Conservation (phyloP, 306 rosid genomes). For the Neltuma alba region DNA sequence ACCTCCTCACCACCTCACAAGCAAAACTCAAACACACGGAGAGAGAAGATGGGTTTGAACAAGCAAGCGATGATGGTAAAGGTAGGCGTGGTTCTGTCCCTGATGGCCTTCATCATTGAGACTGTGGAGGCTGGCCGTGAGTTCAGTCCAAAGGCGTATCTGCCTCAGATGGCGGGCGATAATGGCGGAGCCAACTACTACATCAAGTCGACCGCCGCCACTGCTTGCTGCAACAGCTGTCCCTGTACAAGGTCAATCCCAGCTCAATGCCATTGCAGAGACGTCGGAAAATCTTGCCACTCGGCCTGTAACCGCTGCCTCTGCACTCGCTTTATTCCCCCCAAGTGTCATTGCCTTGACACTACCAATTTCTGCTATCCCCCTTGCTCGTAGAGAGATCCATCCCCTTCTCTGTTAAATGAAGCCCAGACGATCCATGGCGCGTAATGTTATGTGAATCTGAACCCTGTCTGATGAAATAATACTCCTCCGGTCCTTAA, state of each 20-base stretch:
- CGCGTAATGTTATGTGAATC: too few species aligned
- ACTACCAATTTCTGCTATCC: neutral
- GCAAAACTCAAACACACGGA: neutral
- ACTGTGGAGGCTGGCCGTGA: neutral
- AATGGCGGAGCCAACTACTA: neutral
- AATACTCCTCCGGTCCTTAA: too few species aligned
- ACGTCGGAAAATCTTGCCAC: neutral
- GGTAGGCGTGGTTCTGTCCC: neutral
- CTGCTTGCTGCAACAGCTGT: neutral
- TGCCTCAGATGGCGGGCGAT: too few species aligned
- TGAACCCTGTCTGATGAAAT: too few species aligned
- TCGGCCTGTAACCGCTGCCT: neutral
- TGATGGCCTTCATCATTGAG: neutral
- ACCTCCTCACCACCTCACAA: neutral
- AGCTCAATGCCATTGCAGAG: neutral
- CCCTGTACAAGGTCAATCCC: neutral
- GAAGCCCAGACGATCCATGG: too few species aligned
- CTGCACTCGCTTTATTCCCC: neutral
- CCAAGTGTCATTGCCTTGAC: neutral
- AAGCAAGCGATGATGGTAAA: neutral
- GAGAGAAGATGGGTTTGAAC: neutral
- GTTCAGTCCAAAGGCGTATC: neutral
- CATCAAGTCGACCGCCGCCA: neutral
- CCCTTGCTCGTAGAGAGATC: too few species aligned
- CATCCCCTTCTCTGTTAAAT: too few species aligned